Conservation (phyloP, 2,329 filamentous ascomycete species). For the Knoxdaviesia proteae region DNA sequence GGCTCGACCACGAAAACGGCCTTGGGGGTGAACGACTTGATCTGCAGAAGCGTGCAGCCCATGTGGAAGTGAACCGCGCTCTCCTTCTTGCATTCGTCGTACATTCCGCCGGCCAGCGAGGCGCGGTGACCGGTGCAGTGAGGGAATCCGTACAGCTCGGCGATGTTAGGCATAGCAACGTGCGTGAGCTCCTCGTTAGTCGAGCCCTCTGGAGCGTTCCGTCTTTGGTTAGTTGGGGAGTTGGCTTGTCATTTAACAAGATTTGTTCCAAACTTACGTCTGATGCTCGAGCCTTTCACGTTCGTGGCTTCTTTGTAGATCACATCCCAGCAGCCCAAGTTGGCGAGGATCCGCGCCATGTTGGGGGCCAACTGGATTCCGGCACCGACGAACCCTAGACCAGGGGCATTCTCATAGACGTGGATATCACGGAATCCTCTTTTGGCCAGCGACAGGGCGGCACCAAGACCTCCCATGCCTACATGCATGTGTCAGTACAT, state of each 20-base stretch:
- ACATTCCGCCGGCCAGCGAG: slow-evolving; percentile 48
- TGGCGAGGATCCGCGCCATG: slow-evolving; percentile 55
- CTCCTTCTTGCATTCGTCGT: slow-evolving; percentile 46
- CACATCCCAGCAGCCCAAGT: slow-evolving; percentile 48
- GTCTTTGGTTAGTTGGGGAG: background rate
- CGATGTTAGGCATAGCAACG: slow-evolving; percentile 47
- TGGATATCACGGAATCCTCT: slow-evolving; percentile 54
- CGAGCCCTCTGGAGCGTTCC: slow-evolving; percentile 33
- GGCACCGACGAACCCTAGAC: slow-evolving; percentile 63
- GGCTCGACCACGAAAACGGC: slow-evolving; percentile 39
- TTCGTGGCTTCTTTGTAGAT: slow-evolving; percentile 53
- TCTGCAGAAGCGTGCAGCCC: slow-evolving; percentile 28
- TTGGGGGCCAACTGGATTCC: slow-evolving; percentile 74
- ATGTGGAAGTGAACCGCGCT: slow-evolving; percentile 49
- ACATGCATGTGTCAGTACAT: background rate
- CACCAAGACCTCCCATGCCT: slow-evolving; percentile 64
- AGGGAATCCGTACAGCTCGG: slow-evolving; percentile 47
- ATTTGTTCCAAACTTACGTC: slow-evolving; percentile 22
- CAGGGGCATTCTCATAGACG: slow-evolving; percentile 52
- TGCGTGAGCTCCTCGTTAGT: slow-evolving; percentile 49
- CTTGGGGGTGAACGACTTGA: slow-evolving; percentile 37
- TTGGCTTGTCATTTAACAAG: background rate
- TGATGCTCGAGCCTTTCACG: slow-evolving; percentile 50
- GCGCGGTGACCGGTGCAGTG: slow-evolving; percentile 66
- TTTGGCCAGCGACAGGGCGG: slow-evolving; percentile 52